Base-by-base conservation (phyloP, 2,329 filamentous ascomycete genomes). In the Boeremia lycopersici region DNA sequence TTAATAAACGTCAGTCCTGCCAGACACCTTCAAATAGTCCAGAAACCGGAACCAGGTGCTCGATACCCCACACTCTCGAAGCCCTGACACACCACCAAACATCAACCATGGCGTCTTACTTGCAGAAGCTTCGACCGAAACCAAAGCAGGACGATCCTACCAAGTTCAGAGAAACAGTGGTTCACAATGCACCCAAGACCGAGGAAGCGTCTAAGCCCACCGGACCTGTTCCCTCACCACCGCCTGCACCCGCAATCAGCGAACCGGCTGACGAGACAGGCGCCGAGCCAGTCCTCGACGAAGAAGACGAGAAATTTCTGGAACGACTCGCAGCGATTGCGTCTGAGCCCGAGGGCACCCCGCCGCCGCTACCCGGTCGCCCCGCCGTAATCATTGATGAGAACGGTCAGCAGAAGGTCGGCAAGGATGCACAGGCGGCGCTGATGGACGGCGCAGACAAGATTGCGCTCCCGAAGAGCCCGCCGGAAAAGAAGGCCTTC, bases 291-390 rank as follows among this genome's bases (percentile, higher is more conserved):
- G 79, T 87, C 2, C 69, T 87, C n/a, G 84, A 82, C 15, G 78
- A 83, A n/a, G 84, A 86, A 63, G 85, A 87, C 57, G 82, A 86
- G 61, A 76, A 78, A 47, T 87, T 86, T 61, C 71, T 87, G 30
- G 75, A 78, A 48, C 74, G 75, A 30, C 79, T 86, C 29, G 80
- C 79, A 3, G 76, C 79, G 7, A 76, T 79, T 31, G 74, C 77
- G 15, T 69, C 73, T 43, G 73, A 75, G 56, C 71, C 71, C 10
- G 73, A 75, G 57, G 67, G 71, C 31, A 64, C 74, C 3, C 74
- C 77, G 1, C 77, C 78, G n/a, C 76, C 77, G 11, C 70, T 79
- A 7, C 77, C 78, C 8, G 67, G 65, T 9, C 67, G 72, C 28
- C 74, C 72, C 4, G 66, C 62, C 4, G 69, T 71, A 13, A 66